Percentiles rank a stretch among this genome's conserved stretches.
Evolutionary conservation across 2,329 filamentous ascomycete genomes (phyloP).

Genomic region (Diaporthe citri): DNA sequence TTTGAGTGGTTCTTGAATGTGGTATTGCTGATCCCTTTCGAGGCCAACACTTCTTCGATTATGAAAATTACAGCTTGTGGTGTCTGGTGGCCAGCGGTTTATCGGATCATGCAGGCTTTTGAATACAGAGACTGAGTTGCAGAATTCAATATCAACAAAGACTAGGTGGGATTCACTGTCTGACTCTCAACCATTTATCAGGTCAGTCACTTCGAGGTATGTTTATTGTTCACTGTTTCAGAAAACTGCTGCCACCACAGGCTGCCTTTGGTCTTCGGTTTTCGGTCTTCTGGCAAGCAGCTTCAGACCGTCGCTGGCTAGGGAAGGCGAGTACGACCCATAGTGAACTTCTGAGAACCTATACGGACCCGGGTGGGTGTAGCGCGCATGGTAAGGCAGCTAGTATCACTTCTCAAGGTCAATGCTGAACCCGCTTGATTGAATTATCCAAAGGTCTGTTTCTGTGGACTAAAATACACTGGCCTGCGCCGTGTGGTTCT

Average conservation of each 20-base stretch:
- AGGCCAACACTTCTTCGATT: background rate
- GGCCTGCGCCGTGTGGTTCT: background rate
- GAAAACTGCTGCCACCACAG: too few relatives aligned
- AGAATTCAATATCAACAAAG: background rate
- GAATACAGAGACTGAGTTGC: background rate
- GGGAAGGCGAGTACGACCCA: background rate
- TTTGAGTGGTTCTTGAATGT: background rate
- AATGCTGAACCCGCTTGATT: background rate
- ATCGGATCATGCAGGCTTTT: background rate
- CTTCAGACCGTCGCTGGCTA: background rate
- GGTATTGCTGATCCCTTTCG: background rate
- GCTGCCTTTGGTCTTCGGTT: too few relatives aligned
- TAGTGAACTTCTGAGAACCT: background rate
- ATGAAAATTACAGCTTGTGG: background rate
- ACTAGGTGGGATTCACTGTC: background rate
- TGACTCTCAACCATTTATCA: background rate
- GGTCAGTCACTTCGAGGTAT: background rate
- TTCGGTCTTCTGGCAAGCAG: background rate
- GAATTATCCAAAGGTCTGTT: background rate
- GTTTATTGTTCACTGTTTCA: background rate
- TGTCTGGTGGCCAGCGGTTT: background rate
- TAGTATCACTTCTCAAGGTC: background rate
- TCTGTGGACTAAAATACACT: background rate
- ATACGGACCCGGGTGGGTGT: background rate
- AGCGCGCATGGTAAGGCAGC: background rate